Percentiles rank a stretch among this genome's conserved stretches.
Conservation (phyloP, 345 rosid species). For the Jatropha curcas region DNA sequence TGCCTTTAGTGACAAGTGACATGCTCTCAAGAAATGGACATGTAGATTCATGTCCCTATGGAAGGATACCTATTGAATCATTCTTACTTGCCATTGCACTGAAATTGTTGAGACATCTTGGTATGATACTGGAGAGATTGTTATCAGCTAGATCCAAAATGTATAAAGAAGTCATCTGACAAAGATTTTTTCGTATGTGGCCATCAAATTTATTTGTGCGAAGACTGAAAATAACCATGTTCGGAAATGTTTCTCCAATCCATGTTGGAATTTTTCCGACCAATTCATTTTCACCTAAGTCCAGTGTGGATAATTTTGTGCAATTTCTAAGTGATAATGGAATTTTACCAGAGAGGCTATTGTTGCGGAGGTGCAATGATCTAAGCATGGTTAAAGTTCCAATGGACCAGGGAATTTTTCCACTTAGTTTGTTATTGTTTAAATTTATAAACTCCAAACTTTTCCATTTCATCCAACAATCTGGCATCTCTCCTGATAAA, state of each 20-base stretch:
- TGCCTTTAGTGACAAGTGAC: conserved; percentile 27
- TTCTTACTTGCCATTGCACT: not conserved
- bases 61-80: not conserved
- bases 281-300: not conserved
- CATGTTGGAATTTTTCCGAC: not conserved
- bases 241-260: not conserved
- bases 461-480: conserved; percentile 24
- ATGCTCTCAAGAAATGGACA: conserved; percentile 16
- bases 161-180: not conserved
- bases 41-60: not conserved
- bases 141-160: not conserved
- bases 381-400: conserved; percentile 13
- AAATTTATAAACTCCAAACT: conserved; percentile 9
- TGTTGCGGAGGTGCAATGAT: conserved; percentile 24
- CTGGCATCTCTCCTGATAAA: conserved; percentile 13
- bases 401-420: conserved; percentile 26
- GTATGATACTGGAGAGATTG: not conserved
- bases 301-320: not conserved
- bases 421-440: conserved; percentile 14
- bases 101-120: not conserved
- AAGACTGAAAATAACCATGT: not conserved
- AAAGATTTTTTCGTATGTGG: not conserved
- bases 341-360: conserved; percentile 10
- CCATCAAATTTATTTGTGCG: not conserved
- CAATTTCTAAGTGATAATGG: not conserved